These are phyloP conservation scores for Amphichorda felina DNA, from an alignment of 2,329 filamentous ascomycete species.

Conservation along the genomic window DNA sequence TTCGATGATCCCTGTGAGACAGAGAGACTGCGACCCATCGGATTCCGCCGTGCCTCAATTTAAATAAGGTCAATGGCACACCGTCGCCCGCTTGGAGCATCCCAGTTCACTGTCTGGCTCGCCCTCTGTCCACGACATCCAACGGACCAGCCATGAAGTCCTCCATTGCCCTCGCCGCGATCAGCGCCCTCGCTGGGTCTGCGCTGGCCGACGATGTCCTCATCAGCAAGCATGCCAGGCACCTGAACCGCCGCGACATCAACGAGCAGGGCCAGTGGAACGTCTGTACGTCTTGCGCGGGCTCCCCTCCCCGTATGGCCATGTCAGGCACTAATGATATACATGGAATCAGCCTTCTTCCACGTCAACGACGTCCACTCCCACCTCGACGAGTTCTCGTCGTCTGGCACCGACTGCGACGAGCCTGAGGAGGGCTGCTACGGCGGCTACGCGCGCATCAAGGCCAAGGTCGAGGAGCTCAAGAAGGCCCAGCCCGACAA, in stretches of 20 bases:
- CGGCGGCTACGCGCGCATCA: conserved; percentile 54
- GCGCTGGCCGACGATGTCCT: conserved; percentile 30
- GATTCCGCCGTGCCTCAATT: too few species aligned
- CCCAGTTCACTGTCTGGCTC: background rate
- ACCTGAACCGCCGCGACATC: conserved; percentile 33
- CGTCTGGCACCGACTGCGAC: conserved; percentile 50
- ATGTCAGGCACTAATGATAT: background rate
- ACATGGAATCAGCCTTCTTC: conserved; percentile 35
- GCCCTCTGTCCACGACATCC: too few species aligned
- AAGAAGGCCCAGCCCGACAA: conserved; percentile 46
- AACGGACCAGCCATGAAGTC: conserved; percentile 6
- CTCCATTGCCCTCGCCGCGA: conserved; percentile 11
- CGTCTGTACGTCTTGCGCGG: conserved; percentile 24
- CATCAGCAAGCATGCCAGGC: conserved; percentile 27
- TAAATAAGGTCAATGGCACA: background rate
- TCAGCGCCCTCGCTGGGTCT: conserved; percentile 15
- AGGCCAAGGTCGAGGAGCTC: conserved; percentile 44
- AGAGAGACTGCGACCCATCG: too few species aligned
- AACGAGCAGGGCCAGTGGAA: conserved; percentile 39
- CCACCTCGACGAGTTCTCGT: conserved; percentile 51
- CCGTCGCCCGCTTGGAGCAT: too few species aligned
- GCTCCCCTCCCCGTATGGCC: background rate
- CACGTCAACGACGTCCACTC: conserved; percentile 61
- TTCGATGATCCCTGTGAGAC: background rate
- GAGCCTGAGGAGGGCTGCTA: conserved; percentile 44